Evolutionary conservation across 495 filamentous ascomycete genomes (phyloP), one percentile per base, ranked within the genome.

Genomic region (Halenospora varia): DNA sequence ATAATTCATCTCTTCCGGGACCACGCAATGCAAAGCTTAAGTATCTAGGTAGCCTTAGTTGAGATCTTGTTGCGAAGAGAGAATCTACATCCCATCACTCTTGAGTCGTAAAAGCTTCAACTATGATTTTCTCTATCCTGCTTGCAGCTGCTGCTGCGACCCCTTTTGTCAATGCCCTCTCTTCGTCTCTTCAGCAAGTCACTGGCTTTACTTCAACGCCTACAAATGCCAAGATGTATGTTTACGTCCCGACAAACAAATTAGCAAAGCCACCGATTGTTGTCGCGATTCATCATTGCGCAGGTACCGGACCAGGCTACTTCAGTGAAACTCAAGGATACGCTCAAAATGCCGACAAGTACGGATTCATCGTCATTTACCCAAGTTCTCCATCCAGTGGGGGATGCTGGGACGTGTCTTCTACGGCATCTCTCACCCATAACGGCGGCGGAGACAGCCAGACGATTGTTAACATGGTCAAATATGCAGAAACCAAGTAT

Each of bases 391-490:
- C 63, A 25, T 73, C 73, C 13, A 65, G 66, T 25, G 74, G 70
- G 40, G 71, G 68, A 50, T 81, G 77, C 71, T 79, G 75, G 69
- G 77, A 81, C 57, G 75, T 78, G 10, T 62, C 70, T 10, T 72
- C 68, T 25, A 64, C 62, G 22, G 63, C 68, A 57, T 68, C 77
- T 8, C 69, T 86, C 0, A 80, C 71, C 15, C 79, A 82, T 62
- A 64, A 81, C 57, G 82, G 80, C 2, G 79, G 80, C 8, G 77
- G 80, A 20, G 76, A 86, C 68, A 79, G 75, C 64, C 72, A 80
- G 53, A 74, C 78, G 18, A 82, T 86, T 48, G 73, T 70, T 41
- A 82, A 79, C 67, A 84, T 85, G 82, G 83, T 85, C 25, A 72
- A 61, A 18, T 82, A 79, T 57, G 69, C 81, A 1, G 68, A 80